Evolutionary conservation across 768 basidiomycete genomes (phyloP).

Genomic region (Pilatotrama ljubarskyi): DNA sequence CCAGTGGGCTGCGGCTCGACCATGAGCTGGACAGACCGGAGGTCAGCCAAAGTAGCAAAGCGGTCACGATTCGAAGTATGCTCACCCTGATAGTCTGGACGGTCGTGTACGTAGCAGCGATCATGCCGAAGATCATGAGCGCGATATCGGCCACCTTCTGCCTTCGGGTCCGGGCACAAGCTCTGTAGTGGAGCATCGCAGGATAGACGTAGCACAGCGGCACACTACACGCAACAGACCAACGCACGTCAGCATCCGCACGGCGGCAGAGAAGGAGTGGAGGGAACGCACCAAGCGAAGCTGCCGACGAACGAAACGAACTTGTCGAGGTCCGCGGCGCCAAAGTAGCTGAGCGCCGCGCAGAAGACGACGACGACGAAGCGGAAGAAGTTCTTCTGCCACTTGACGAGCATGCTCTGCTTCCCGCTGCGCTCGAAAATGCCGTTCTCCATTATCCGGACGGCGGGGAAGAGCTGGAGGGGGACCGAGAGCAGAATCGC

Average conservation of each 20-base stretch:
- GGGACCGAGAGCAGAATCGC: conserved; percentile 93
- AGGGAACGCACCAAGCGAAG: conserved; percentile 78
- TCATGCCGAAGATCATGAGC: conserved; percentile 73
- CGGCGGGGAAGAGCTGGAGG: conserved; percentile 96
- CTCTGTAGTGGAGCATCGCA: conserved; percentile 88
- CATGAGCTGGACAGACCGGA: conserved; percentile 58
- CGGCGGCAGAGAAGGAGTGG: background rate
- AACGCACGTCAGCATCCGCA: background rate
- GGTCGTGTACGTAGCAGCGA: conserved; percentile 78
- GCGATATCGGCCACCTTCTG: conserved; percentile 69
- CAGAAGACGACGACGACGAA: conserved; percentile 76
- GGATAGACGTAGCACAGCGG: conserved; percentile 95
- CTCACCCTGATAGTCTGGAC: conserved; percentile 71
- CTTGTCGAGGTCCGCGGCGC: conserved; percentile 90
- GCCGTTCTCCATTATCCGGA: conserved; percentile 96
- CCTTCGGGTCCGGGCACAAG: conserved; percentile 69
- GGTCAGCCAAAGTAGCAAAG: background rate
- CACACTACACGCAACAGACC: conserved; percentile 55
- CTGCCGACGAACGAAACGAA: conserved; percentile 93
- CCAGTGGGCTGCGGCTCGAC: conserved; percentile 45
- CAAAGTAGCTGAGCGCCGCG: conserved; percentile 78
- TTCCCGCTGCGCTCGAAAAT: conserved; percentile 90
- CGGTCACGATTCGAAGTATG: background rate
- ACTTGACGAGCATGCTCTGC: conserved; percentile 77
- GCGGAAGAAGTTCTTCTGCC: conserved; percentile 92